Conservation (phyloP, 352 stramenopile species). For the Globisporangium acanthophoron region DNA sequence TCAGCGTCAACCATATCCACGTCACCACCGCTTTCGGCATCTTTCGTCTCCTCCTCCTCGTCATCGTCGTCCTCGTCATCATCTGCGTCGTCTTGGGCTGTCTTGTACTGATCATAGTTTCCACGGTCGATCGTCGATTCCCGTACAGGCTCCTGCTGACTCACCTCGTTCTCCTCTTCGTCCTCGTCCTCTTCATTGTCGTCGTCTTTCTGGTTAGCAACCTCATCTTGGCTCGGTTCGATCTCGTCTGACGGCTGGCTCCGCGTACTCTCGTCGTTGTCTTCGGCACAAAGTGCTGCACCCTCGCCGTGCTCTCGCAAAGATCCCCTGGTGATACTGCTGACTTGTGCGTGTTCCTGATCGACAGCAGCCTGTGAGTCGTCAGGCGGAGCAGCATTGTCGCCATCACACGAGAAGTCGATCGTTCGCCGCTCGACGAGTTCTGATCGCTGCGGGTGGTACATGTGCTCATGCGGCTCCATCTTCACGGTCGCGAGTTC, state of each 20-base stretch:
- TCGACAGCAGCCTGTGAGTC: too few species aligned
- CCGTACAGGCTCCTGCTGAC: constrained; percentile 11
- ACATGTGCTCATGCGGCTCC: too few species aligned
- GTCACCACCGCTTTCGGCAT: not conserved
- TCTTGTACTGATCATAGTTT: constrained; percentile 41
- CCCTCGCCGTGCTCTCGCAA: not conserved
- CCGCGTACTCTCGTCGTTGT: not conserved
- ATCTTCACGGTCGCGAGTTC: too few species aligned
- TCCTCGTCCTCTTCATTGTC: constrained; percentile 15
- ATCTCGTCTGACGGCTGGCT: not conserved
- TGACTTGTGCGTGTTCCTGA: too few species aligned
- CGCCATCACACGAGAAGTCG: too few species aligned
- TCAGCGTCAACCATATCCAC: not conserved
- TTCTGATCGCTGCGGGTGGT: too few species aligned
- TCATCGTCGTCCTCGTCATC: constrained; percentile 17
- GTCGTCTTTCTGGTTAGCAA: constrained; percentile 14
- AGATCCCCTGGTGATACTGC: too few species aligned
- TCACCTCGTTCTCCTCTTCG: constrained; percentile 15
- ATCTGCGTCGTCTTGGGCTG: constrained; percentile 6
- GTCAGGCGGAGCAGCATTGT: too few species aligned
- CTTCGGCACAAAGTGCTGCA: not conserved
- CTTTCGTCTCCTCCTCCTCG: constrained; percentile 4
- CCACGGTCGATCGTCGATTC: constrained; percentile 46
- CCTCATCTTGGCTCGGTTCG: constrained; percentile 3
- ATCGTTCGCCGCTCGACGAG: too few species aligned